Conservation (phyloP, 2,329 filamentous ascomycete genomes). For the Scopulariopsis brevicaulis region DNA sequence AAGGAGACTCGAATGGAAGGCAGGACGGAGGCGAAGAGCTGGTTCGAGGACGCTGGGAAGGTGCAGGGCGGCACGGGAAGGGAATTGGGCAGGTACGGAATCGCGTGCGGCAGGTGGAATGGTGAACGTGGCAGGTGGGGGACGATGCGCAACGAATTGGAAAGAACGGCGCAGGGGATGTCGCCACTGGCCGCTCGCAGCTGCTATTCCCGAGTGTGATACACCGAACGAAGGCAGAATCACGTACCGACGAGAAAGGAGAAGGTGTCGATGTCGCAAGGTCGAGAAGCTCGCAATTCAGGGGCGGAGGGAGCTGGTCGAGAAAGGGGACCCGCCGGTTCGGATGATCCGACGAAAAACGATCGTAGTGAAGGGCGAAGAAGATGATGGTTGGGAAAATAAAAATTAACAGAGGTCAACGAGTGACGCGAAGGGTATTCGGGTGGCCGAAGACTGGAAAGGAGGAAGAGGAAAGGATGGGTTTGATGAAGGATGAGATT, state of each 20-base stretch:
- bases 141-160: not conserved
- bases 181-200: not conserved
- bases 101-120: not conserved
- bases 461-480: constrained; percentile 1
- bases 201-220: not conserved
- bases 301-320: not conserved
- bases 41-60: not conserved
- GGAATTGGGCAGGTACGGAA: not conserved
- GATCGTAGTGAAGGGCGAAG: not conserved
- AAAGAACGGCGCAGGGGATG: not conserved
- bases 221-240: not conserved
- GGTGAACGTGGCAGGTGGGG: not conserved
- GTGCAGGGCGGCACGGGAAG: not conserved
- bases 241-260: not conserved
- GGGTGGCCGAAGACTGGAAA: not conserved
- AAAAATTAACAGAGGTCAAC: constrained; percentile 1
- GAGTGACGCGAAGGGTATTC: constrained; percentile 4
- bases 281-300: not conserved
- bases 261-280: not conserved
- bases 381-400: not conserved
- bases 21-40: not conserved
- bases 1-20: no score
- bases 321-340: not conserved
- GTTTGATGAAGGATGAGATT: constrained; percentile 4
- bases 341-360: not conserved